Conservation (phyloP, 345 rosid genomes). For the Chamaenerion angustifolium region DNA sequence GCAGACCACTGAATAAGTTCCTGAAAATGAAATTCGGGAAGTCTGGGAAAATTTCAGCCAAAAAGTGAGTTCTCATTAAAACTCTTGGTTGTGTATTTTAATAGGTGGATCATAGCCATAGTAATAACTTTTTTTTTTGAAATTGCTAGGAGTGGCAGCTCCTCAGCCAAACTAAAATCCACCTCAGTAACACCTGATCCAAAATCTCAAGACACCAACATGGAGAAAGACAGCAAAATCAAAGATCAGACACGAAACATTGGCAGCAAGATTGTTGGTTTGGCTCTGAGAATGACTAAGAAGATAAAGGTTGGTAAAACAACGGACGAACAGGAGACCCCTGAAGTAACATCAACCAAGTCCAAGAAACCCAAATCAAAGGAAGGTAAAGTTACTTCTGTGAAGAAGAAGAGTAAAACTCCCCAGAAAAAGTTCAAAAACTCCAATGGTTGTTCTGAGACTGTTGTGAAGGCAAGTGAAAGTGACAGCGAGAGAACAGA, state of each 20-base stretch:
- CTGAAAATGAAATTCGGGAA: constrained; percentile 39
- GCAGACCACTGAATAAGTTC: constrained; percentile 64
- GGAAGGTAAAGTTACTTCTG: constrained; percentile 8
- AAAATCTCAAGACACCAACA: constrained; percentile 26
- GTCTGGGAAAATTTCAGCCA: constrained; percentile 19
- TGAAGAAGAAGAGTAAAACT: constrained; percentile 13
- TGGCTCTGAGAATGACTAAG: background rate
- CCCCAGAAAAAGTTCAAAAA: background rate
- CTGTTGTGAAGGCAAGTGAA: background rate
- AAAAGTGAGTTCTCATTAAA: constrained; percentile 31
- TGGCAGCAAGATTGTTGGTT: constrained; percentile 27
- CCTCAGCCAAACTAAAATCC: constrained; percentile 42
- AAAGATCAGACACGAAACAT: constrained; percentile 33
- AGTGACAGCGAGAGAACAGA: background rate
- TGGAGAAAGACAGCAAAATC: constrained; percentile 28
- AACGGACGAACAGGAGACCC: constrained; percentile 17
- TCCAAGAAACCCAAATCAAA: constrained; percentile 8
- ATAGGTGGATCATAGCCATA: background rate
- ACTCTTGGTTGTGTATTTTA: background rate
- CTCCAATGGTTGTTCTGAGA: background rate
- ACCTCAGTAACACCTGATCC: constrained; percentile 15
- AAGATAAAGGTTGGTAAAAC: constrained; percentile 12
- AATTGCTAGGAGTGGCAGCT: constrained; percentile 42
- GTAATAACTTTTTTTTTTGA: constrained; percentile 4
- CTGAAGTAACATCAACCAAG: constrained; percentile 7